phyloP scores from a whole-genome alignment of 2,329 filamentous ascomycete species.

The Neonectria coccinea region DNA sequence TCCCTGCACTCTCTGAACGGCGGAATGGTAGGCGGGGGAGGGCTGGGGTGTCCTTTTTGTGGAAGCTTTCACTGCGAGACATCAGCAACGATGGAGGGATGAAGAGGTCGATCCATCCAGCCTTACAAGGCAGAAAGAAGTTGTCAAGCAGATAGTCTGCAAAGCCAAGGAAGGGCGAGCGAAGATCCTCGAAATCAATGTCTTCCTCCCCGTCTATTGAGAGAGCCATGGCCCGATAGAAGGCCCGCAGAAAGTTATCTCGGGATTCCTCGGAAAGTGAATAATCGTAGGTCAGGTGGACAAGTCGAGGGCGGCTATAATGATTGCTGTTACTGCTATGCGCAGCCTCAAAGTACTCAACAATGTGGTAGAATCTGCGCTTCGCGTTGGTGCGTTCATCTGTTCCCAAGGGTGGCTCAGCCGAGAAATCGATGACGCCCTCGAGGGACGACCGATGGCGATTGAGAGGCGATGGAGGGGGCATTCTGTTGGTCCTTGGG shows the following conservation, averaged over 20 bases:
- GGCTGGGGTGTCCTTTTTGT: slow-evolving; percentile 29
- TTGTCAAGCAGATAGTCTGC: slow-evolving; percentile 13
- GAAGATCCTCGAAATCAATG: slow-evolving; percentile 2
- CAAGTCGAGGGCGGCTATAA: slow-evolving; percentile 5
- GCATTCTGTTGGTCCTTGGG: not conserved
- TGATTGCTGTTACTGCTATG: not conserved
- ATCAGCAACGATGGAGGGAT: slow-evolving; percentile 2
- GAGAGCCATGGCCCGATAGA: slow-evolving; percentile 1
- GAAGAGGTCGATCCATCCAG: slow-evolving; percentile 6
- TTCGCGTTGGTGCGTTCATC: slow-evolving; percentile 8
- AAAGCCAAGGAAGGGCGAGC: slow-evolving; percentile 4
- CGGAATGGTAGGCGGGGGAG: slow-evolving; percentile 18
- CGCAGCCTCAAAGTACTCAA: slow-evolving; percentile 3
- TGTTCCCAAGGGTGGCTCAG: not conserved
- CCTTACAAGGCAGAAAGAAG: slow-evolving; percentile 13
- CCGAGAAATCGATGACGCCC: slow-evolving; percentile 7
- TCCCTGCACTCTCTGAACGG: slow-evolving; percentile 16
- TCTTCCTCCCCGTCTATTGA: not conserved
- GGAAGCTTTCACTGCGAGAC: slow-evolving; percentile 23
- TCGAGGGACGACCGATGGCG: slow-evolving; percentile 3
- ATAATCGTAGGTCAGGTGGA: slow-evolving; percentile 16
- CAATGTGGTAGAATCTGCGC: not conserved
- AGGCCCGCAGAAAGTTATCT: slow-evolving; percentile 10
- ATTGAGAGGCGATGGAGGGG: not conserved
- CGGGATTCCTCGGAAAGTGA: not conserved